A percentile compares a stretch with the other conserved stretches of the same genome.
These are phyloP conservation scores for Coprinellus aureogranulatus DNA, from an alignment of 768 basidiomycete genomes.

Conservation along the genomic window DNA sequence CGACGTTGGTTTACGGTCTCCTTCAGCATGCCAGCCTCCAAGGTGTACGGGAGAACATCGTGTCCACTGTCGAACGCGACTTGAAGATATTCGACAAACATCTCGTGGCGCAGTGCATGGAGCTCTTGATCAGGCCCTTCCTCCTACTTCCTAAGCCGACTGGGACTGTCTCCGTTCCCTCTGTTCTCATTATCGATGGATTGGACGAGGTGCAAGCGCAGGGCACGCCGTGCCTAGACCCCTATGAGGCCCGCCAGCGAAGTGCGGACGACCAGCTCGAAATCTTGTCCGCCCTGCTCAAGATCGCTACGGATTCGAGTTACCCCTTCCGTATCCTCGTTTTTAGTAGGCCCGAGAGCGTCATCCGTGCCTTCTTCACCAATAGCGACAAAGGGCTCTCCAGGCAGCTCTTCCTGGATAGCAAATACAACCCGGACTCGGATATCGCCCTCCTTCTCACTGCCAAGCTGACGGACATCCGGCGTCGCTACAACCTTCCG, in stretches of 20 bases:
- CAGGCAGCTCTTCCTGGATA: not conserved
- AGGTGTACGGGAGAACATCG: no score
- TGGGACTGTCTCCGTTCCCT: no score
- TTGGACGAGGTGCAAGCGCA: no score
- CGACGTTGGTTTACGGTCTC: not conserved
- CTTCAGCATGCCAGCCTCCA: not conserved
- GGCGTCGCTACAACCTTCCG: constrained; percentile 1
- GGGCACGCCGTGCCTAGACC: no score
- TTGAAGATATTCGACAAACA: no score
- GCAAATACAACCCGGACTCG: not conserved
- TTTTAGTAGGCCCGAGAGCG: constrained; percentile 3
- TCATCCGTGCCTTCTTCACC: not conserved
- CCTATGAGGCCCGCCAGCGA: no score
- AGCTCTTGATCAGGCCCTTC: no score
- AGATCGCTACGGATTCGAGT: no score
- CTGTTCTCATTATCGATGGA: no score
- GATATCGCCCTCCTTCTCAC: not conserved
- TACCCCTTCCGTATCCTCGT: constrained; percentile 1
- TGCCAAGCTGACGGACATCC: not conserved
- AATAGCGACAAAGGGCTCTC: not conserved
- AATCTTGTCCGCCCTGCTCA: no score
- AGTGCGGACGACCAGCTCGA: not conserved
- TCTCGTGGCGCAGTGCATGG: not conserved
- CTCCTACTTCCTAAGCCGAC: no score
- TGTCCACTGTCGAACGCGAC: no score